Percentiles rank a stretch among this genome's conserved stretches.
Conservation (phyloP, 2,329 filamentous ascomycete species). For the Aspergillus oerlinghausenensis region DNA sequence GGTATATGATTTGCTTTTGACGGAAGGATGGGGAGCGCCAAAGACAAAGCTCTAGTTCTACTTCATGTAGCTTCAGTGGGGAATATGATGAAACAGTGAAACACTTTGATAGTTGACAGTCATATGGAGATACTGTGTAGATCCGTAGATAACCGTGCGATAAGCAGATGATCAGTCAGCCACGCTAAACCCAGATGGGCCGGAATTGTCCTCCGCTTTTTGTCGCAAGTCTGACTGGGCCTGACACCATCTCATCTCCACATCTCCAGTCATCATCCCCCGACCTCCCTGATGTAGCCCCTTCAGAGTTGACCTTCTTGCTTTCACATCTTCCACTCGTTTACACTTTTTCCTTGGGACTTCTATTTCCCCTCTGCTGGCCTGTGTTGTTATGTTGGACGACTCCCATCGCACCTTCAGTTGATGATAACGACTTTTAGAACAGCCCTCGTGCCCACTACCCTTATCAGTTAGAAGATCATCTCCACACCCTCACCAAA, state of each 20-base stretch:
- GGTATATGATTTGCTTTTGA: slow-evolving; percentile 45
- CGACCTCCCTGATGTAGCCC: not conserved
- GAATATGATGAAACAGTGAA: not conserved
- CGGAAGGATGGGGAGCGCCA: slow-evolving; percentile 47
- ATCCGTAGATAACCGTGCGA: not conserved
- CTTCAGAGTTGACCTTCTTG: not conserved
- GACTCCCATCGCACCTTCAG: slow-evolving; percentile 7
- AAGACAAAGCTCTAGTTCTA: slow-evolving; percentile 16
- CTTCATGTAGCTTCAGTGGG: slow-evolving; percentile 2
- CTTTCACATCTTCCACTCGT: slow-evolving; percentile 3
- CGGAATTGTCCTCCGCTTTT: not conserved
- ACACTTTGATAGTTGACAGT: not conserved
- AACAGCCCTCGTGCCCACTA: slow-evolving; percentile 7
- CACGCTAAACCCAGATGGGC: not conserved
- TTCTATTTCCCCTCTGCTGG: slow-evolving; percentile 16
- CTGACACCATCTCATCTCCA: not conserved
- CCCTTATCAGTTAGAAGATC: not conserved
- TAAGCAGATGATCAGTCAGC: not conserved
- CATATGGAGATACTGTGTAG: too few relatives aligned
- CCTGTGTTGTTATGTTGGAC: slow-evolving; percentile 24
- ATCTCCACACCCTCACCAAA: not conserved
- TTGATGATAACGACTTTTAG: slow-evolving; percentile 7
- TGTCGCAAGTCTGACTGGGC: not conserved
- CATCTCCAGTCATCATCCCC: slow-evolving; percentile 1
- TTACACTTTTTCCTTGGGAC: not conserved